phyloP scores from a whole-genome alignment of 805 yeast species.

The Maudiozyma serrabonitensis region DNA sequence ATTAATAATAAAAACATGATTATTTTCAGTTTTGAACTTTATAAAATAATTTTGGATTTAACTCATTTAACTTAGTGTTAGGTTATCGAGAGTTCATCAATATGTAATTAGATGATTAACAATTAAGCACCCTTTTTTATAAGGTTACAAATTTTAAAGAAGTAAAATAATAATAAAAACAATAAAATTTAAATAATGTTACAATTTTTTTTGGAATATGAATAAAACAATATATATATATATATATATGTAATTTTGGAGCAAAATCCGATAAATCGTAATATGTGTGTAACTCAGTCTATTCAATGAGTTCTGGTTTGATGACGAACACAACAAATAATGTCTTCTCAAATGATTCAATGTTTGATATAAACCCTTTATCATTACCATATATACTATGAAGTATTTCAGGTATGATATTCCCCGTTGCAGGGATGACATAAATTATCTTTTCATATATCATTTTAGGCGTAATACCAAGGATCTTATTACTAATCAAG shows the following conservation, averaged over 20 bases:
- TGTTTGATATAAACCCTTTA: background rate
- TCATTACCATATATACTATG: slow-evolving; percentile 1
- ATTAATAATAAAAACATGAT: background rate
- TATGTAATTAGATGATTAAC: too few relatives aligned
- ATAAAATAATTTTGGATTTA: background rate
- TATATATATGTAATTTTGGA: too few relatives aligned
- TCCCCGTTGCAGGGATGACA: slow-evolving; percentile 29
- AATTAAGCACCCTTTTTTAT: too few relatives aligned
- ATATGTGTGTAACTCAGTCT: background rate
- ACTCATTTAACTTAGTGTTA: background rate
- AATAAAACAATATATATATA: too few relatives aligned
- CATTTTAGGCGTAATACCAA: slow-evolving; percentile 16
- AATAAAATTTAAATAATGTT: too few relatives aligned
- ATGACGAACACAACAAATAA: slow-evolving; percentile 14
- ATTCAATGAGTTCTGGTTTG: slow-evolving; percentile 12
- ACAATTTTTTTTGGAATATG: too few relatives aligned
- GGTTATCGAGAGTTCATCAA: too few relatives aligned
- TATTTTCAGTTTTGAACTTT: background rate
- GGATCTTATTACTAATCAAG: slow-evolving; percentile 11
- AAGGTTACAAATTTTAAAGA: too few relatives aligned
- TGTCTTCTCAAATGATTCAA: slow-evolving; percentile 4
- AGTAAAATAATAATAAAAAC: too few relatives aligned
- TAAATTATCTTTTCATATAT: slow-evolving; percentile 15
- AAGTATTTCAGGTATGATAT: slow-evolving; percentile 10
- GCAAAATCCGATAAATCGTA: background rate